These are phyloP conservation scores for Geotrichum europaeum DNA, from an alignment of 1,139 yeast genomes.

Conservation along the genomic window DNA sequence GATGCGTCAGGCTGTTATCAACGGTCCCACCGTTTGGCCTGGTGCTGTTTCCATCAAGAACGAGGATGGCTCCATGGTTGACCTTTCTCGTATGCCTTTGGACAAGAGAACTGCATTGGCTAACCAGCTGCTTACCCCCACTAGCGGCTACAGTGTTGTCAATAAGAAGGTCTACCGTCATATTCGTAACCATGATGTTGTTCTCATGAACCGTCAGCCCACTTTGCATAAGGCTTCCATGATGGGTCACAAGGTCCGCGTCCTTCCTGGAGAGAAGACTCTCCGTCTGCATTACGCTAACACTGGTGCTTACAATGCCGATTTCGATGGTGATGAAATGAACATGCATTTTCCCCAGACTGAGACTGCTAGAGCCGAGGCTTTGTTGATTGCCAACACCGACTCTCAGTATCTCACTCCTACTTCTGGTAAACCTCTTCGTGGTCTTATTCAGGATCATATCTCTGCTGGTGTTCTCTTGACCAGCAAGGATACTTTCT, in stretches of 20 bases:
- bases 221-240: slow-evolving; percentile 98
- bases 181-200: slow-evolving; percentile 90
- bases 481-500: slow-evolving; percentile 85
- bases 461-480: slow-evolving; percentile 99
- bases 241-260: slow-evolving; percentile 99
- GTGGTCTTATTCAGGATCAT: slow-evolving; percentile 99
- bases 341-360: slow-evolving; percentile 99
- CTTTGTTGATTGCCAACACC: slow-evolving; percentile 88
- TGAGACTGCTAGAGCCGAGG: slow-evolving; percentile 97
- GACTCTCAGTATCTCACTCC: slow-evolving; percentile 97
- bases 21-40: slow-evolving; percentile 98
- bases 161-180: slow-evolving; percentile 94
- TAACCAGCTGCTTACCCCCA: slow-evolving; percentile 87
- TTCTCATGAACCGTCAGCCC: slow-evolving; percentile 98
- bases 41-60: slow-evolving; percentile 96
- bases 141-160: slow-evolving; percentile 49
- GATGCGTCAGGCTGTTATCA: slow-evolving; percentile 88
- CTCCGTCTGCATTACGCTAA: slow-evolving; percentile 95
- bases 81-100: slow-evolving; percentile 78
- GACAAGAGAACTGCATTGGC: slow-evolving; percentile 98
- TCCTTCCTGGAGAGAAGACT: slow-evolving; percentile 95
- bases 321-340: slow-evolving; percentile 99
- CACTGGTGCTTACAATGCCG: slow-evolving; percentile 98
- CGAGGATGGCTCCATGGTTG: slow-evolving; percentile 86
- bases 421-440: slow-evolving; percentile 94